A percentile compares a stretch with the other conserved stretches of the same genome.
Evolutionary conservation across 768 basidiomycete genomes (phyloP).

Genomic region (Myochromella boudieri): DNA sequence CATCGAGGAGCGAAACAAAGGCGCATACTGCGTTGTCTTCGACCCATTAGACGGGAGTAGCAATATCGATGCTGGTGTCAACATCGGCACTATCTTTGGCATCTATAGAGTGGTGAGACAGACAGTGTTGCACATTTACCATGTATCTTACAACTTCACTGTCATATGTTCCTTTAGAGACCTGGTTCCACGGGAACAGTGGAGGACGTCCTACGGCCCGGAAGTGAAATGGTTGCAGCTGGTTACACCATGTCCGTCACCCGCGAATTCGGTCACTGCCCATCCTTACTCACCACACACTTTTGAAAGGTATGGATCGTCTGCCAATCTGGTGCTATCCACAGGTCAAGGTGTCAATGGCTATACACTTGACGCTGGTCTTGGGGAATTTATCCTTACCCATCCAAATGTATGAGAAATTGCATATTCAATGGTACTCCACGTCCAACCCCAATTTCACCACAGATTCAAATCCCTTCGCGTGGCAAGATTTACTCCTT

Average conservation of each 20-base stretch:
- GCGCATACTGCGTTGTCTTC: conserved; percentile 96
- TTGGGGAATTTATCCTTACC: conserved; percentile 98
- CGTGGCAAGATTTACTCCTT: conserved; percentile 99
- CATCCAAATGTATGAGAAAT: conserved; percentile 77
- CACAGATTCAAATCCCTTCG: conserved; percentile 85
- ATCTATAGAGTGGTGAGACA: conserved; percentile 90
- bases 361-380: conserved; percentile 91
- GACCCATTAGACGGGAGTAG: conserved; percentile 96
- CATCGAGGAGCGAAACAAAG: conserved; percentile 77
- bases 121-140: conserved; percentile 16
- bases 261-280: background rate
- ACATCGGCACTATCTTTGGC: conserved; percentile 97
- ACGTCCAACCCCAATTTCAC: conserved; percentile 5
- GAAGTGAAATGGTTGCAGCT: conserved; percentile 95
- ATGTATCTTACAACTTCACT: background rate
- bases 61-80: conserved; percentile 98
- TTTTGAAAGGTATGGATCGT: conserved; percentile 71
- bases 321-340: conserved; percentile 92
- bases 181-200: conserved; percentile 79
- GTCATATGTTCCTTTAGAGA: conserved; percentile 39
- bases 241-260: conserved; percentile 89
- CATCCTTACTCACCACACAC: too few species aligned
- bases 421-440: background rate
- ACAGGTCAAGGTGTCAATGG: conserved; percentile 97
- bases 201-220: conserved; percentile 89